These are phyloP conservation scores for Colletotrichum sojae DNA, from an alignment of 2,329 filamentous ascomycete genomes.

Conservation along the genomic window DNA sequence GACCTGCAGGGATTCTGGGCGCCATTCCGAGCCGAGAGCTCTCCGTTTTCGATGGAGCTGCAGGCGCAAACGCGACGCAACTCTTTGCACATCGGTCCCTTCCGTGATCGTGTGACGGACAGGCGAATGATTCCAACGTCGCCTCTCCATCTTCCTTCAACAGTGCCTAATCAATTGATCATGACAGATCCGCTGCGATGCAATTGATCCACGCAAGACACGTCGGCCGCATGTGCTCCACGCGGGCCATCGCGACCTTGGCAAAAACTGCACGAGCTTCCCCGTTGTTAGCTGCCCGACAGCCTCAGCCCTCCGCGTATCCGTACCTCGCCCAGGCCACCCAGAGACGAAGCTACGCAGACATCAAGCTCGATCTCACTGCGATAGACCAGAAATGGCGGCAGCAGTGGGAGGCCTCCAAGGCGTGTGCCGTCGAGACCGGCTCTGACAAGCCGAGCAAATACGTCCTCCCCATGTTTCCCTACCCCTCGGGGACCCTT, in stretches of 20 bases:
- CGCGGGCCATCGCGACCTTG: constrained; percentile 19
- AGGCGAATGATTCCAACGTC: constrained; percentile 21
- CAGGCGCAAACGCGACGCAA: constrained; percentile 30
- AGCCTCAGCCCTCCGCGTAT: constrained; percentile 21
- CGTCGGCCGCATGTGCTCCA: constrained; percentile 42
- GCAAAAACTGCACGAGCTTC: constrained; percentile 20
- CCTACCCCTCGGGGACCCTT: constrained; percentile 88
- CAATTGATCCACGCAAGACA: constrained; percentile 47
- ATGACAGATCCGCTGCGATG: constrained; percentile 47
- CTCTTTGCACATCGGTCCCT: neutral
- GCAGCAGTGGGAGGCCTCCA: constrained; percentile 55
- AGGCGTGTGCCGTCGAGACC: constrained; percentile 37
- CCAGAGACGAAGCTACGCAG: constrained; percentile 54
- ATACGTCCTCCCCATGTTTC: constrained; percentile 93
- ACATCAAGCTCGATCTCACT: constrained; percentile 59
- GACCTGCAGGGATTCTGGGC: constrained; percentile 37
- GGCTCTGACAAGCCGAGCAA: constrained; percentile 47
- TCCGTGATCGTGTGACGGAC: constrained; percentile 16
- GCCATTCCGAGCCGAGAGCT: constrained; percentile 30
- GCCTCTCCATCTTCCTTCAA: neutral
- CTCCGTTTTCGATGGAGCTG: constrained; percentile 35
- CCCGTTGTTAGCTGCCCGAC: constrained; percentile 22
- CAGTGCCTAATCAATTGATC: constrained; percentile 3
- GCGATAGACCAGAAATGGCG: constrained; percentile 69
- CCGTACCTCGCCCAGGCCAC: constrained; percentile 17